phyloP scores from a whole-genome alignment of 257 asterid genomes.

The Mentha longifolia region DNA sequence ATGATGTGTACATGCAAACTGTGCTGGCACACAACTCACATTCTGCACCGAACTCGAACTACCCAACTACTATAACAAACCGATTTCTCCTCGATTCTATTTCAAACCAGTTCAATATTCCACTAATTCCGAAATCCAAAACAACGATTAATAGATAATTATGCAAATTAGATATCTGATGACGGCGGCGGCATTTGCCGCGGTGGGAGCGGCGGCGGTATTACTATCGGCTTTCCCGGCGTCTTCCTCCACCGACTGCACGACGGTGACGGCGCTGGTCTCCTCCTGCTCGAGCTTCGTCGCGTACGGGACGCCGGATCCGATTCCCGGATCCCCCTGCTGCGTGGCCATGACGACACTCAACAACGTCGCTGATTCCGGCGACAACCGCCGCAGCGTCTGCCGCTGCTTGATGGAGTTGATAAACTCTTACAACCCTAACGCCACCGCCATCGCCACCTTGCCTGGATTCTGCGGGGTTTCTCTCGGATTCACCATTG shows the following conservation, averaged over 20 bases:
- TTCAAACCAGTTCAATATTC: background rate
- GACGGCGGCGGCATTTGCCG: slow-evolving; percentile 4
- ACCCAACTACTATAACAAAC: background rate
- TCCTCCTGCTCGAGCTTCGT: slow-evolving; percentile 80
- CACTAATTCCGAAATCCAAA: background rate
- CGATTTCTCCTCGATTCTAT: background rate
- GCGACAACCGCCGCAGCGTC: slow-evolving; percentile 55
- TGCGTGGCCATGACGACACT: slow-evolving; percentile 77
- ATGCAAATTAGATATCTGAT: background rate
- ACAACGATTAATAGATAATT: background rate
- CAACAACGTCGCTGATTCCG: slow-evolving; percentile 47
- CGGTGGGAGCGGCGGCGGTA: slow-evolving; percentile 30
- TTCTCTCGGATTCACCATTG: slow-evolving; percentile 83
- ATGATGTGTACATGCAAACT: slow-evolving; percentile 45
- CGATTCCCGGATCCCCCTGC: slow-evolving; percentile 77
- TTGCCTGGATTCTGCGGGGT: slow-evolving; percentile 94
- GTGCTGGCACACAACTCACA: slow-evolving; percentile 40
- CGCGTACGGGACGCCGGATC: slow-evolving; percentile 68
- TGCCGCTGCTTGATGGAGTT: slow-evolving; percentile 82
- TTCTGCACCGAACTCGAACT: slow-evolving; percentile 42
- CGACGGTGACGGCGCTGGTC: slow-evolving; percentile 62
- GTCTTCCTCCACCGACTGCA: slow-evolving; percentile 49
- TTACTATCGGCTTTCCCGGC: slow-evolving; percentile 1
- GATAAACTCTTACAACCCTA: slow-evolving; percentile 50
- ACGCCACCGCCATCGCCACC: slow-evolving; percentile 89